Evolutionary conservation across 1,284 basidiomycete species (phyloP), one percentile per base, ranked within the genome.

Genomic region (Ceratobasidium sp.): DNA sequence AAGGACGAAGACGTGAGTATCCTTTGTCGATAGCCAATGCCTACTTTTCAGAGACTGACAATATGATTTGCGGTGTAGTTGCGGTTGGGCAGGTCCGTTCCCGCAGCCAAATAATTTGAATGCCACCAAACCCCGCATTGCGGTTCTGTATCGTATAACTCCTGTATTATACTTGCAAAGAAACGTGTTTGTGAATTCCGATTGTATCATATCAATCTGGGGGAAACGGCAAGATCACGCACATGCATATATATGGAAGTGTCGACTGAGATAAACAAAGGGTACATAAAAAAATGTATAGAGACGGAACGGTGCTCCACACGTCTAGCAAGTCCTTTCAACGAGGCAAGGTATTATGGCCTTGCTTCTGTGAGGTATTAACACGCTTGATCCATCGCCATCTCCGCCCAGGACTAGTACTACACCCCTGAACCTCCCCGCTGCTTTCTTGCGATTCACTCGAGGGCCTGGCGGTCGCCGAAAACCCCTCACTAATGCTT

Each of bases 401-500:
- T 53, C 50, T 53, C 41, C 62, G 54, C 11, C 33, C 33, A 36
- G 33, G 33, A 1, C 53, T 36, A 13, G 52, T 4, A 16, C 52
- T 27, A 11, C 27, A 23, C 19, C 23, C 47, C 47, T 25, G 47
- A 21, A 6, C 47, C 21, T 50, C 23, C 21, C n/a, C 47, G 21
- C 21, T 50, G 9, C 47, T 7, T 27, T 23, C 47, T 14, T 14
- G 21, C 11, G 47, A 50, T 11, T 50, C 62, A 25, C 36, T 46
- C n/a, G 29, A 33, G 42, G 16, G 23, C 16, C 9, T 42, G 30
- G 62, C 25, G 7, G 27, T 52, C 41, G n/a, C 62, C 33, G 33
- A 36, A 42, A 52, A 67, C 21, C 62, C 62, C 19, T 67, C 62
- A 52, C 62, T 67, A 33, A 67, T 67, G 33, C 62, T 67, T 36